Evolutionary conservation across 805 yeast genomes (phyloP), one percentile per base, ranked within the genome.

Genomic region (Candida pini): DNA sequence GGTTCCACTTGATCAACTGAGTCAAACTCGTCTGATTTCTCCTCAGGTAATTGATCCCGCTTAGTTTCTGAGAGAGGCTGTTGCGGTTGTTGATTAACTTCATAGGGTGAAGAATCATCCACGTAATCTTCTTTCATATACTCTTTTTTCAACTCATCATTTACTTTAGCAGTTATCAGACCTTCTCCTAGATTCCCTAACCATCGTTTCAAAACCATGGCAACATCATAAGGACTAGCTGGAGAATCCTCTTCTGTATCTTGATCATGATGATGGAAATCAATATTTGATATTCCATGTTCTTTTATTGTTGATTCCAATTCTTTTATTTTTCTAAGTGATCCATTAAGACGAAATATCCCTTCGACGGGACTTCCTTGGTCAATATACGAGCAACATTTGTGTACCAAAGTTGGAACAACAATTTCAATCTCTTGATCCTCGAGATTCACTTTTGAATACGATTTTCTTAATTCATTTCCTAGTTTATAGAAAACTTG

Each of bases 191-290:
- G 40, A 36, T 51, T 51, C 2, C 57, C 44, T 8, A 62, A 44
- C 58, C 59, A 62, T 38, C 66, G 49, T 40, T 62, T 62, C 40
- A 62, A 44, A 15, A 62, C 40, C 51, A 60, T 62, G 4, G 64
- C 58, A 8, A 54, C 60, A 41, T 62, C 66, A 41, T 58, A 60
- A n/a, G 53, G 34, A 26, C 54, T 52, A 2, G 51, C 45, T 4
- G 39, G 35, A 10, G 31, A 20, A 12, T 40, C 47, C 17, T 47
- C 48, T 3, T 32, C 26, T 6, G 30, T 28, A 18, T 46, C 50
- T 16, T 26, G 22, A 28, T 18, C 28, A 17, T 38, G 39, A 4
- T 34, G 18, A 10, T 39, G 17, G 28, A 53, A 49, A 10, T 45
- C 38, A 37, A 43, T 48, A 14, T 28, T 13, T 28, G 43, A 45